Conservation (phyloP, 768 basidiomycete species). For the Suillus tomentosus region DNA sequence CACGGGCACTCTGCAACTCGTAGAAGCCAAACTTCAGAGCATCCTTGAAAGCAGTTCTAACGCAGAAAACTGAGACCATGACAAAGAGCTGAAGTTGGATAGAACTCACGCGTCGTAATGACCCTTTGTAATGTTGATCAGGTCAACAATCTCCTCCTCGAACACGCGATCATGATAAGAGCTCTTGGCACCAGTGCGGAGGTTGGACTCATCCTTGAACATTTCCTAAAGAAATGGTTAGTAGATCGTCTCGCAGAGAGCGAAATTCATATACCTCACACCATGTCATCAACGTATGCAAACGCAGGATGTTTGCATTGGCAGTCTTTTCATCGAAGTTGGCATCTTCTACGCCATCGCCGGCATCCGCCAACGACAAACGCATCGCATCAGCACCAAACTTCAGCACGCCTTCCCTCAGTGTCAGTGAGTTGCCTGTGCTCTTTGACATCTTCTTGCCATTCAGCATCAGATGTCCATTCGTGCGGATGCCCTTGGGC, state of each 20-base stretch:
- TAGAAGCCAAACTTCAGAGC: conserved; percentile 95
- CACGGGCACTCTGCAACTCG: conserved; percentile 88
- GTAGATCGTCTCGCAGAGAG: neutral
- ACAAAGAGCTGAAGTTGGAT: neutral
- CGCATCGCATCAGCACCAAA: conserved; percentile 97
- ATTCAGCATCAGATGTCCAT: conserved; percentile 96
- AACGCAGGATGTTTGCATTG: conserved; percentile 91
- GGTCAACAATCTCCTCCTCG: conserved; percentile 85
- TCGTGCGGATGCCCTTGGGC: conserved; percentile 91
- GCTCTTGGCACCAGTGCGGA: conserved; percentile 74
- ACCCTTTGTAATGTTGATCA: conserved; percentile 79
- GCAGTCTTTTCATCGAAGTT: conserved; percentile 99
- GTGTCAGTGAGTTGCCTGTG: conserved; percentile 92
- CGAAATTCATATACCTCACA: conserved; percentile 65
- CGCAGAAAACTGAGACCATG: conserved; percentile 1
- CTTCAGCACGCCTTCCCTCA: conserved; percentile 86
- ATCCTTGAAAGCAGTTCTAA: conserved; percentile 92
- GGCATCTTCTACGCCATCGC: conserved; percentile 96
- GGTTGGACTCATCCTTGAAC: conserved; percentile 63
- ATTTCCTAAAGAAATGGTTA: conserved; percentile 62
- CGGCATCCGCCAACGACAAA: conserved; percentile 91
- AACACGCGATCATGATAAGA: conserved; percentile 88
- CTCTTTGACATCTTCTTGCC: conserved; percentile 99
- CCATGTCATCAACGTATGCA: conserved; percentile 91
- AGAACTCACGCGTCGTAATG: conserved; percentile 77